phyloP scores from a whole-genome alignment of 1,284 basidiomycete genomes.

The Cutaneotrichosporon spelunceum region DNA sequence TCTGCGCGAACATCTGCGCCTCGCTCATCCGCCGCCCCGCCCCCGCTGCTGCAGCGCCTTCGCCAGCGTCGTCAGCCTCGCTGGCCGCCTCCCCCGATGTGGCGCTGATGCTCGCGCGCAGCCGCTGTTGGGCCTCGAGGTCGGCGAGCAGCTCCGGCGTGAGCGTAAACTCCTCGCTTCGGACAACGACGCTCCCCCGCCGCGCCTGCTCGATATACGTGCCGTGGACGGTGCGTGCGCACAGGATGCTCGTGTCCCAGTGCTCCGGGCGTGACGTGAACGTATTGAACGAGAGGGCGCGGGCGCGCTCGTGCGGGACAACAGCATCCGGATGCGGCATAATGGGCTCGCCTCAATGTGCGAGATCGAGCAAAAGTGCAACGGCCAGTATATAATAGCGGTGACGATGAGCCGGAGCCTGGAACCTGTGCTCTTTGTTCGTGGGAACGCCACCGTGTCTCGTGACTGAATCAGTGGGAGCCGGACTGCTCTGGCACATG shows the following conservation, averaged over 20 bases:
- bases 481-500: no score
- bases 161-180: conserved; percentile 1
- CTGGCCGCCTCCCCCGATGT: background rate
- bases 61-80: background rate
- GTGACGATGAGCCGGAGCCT: background rate
- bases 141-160: background rate
- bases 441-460: background rate
- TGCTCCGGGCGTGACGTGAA: background rate
- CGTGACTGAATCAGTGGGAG: background rate
- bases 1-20: background rate
- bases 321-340: conserved; percentile 1
- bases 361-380: no score
- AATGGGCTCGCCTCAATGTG: background rate
- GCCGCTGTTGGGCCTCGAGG: background rate
- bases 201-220: conserved; percentile 6
- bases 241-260: background rate
- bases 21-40: background rate
- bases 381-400: no score
- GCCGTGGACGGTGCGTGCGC: background rate
- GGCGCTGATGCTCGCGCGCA: background rate
- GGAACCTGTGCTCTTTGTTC: background rate
- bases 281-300: background rate
- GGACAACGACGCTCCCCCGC: background rate
- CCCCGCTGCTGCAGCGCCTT: background rate
- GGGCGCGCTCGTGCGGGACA: background rate